Conservation (phyloP, 495 filamentous ascomycete genomes). For the Neurospora pannonica region DNA sequence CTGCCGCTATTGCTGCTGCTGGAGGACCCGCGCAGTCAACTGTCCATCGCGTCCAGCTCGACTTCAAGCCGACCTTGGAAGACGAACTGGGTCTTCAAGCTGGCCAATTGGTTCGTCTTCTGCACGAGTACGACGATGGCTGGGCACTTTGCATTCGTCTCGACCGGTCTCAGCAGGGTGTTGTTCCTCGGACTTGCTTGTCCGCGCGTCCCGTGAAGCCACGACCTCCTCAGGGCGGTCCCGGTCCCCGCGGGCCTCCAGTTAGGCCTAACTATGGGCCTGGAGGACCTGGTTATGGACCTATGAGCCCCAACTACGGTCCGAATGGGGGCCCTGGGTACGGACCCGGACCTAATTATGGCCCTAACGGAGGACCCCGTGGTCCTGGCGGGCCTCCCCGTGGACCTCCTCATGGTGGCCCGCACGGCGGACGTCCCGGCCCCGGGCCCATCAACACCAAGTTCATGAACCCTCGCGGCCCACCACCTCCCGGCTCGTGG, state of each 20-base stretch:
- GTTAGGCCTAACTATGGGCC: conserved; percentile 9
- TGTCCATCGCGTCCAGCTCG: conserved; percentile 87
- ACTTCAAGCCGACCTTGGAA: conserved; percentile 86
- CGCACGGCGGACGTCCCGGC: conserved; percentile 10
- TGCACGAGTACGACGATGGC: conserved; percentile 97
- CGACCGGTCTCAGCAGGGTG: conserved; percentile 84
- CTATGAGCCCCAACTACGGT: conserved; percentile 17
- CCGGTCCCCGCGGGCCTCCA: conserved; percentile 13
- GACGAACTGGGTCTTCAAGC: conserved; percentile 76
- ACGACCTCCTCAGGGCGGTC: conserved; percentile 42
- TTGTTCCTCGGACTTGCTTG: conserved; percentile 86
- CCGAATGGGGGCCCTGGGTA: neutral
- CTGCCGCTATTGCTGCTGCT: conserved; percentile 44
- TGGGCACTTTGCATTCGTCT: conserved; percentile 93
- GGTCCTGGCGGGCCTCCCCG: neutral
- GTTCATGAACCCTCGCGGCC: neutral
- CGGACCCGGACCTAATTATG: neutral
- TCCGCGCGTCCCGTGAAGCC: conserved; percentile 90
- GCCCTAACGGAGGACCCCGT: neutral
- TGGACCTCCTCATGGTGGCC: conserved; percentile 8
- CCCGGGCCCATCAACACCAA: neutral
- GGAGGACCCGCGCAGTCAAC: conserved; percentile 46
- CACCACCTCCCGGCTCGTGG: conserved; percentile 14
- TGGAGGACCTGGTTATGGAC: neutral
- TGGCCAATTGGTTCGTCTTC: conserved; percentile 74